Percentiles rank a stretch among this genome's conserved stretches.
Conservation (phyloP, 257 asterid genomes). For the Cordia subcordata region DNA sequence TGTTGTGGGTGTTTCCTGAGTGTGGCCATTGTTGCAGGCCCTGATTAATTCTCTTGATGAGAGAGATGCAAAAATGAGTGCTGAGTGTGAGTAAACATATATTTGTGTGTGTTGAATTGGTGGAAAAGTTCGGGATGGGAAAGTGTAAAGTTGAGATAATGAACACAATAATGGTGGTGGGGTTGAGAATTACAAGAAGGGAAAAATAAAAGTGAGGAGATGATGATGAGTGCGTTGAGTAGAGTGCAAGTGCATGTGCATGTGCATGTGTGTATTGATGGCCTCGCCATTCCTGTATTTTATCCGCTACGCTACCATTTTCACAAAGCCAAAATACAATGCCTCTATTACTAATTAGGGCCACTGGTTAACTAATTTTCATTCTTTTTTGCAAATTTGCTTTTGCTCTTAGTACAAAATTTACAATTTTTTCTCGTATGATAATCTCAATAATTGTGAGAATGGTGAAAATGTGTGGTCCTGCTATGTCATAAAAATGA, state of each 20-base stretch:
- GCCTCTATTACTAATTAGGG: no score
- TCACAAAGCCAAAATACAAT: no score
- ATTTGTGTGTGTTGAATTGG: neutral
- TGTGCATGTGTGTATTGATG: constrained; percentile 15
- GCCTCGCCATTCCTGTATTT: constrained; percentile 20
- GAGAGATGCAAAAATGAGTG: neutral
- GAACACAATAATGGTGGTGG: constrained; percentile 5
- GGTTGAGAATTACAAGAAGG: neutral
- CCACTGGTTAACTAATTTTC: no score
- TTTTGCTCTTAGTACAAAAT: no score
- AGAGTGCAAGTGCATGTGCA: neutral
- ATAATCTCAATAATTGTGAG: no score
- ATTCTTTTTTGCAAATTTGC: no score
- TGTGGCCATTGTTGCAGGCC: constrained; percentile 25
- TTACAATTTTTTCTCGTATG: no score
- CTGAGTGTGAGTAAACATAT: neutral
- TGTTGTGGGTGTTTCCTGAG: neutral
- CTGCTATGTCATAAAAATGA: no score
- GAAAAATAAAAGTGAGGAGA: no score
- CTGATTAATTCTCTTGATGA: neutral
- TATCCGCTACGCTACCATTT: constrained; percentile 27
- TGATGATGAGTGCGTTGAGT: no score
- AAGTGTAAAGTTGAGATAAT: constrained; percentile 12
- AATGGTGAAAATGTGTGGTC: no score
- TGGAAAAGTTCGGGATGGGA: neutral